Base-by-base conservation (phyloP, 164 flowering plant species). In the Chimonanthus salicifolius region DNA sequence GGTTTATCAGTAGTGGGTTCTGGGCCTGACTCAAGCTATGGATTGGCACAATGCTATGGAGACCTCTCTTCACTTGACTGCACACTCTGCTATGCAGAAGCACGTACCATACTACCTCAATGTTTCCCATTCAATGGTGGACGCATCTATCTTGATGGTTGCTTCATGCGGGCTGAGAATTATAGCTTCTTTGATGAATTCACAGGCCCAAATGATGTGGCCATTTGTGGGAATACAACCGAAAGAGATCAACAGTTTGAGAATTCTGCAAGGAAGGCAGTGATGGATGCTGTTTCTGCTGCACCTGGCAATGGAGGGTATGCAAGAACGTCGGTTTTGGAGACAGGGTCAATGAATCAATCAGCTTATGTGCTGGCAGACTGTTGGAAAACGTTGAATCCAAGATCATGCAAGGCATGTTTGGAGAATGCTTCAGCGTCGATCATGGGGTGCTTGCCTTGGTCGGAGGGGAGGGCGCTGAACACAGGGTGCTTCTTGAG, bases 401-500 rank as follows among this genome's bases (percentile, higher is more conserved):
- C 75, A 0, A 87, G 80, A 69, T 81, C 90, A 18, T 94, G 98
- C 75, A 80, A 74, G 73, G 84, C 84, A 0, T 94, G 98, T 67
- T 72, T 94, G 85, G 84, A 83, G 68, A 90, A 82, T 63, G 98
- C 97, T 0, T 85, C 92, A 7, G 75, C 82, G 0, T 86, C 90
- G 0, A 49, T 90, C 11, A 67, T 75, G 73, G 78, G 83, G n/a
- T 94, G 98, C 83, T 84, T 94, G 83, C 97, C 98, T 43, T 77
- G 84, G 85, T 86, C 94, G 0, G 97, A 91, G 70, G 98, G 97
- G 3, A 83, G 97, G 13, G 97, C 94, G 4, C 64, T 94, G 62
- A 67, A 87, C 72, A 88, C 97, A 0, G 98, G 98, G 0, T 94
- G 98, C 82, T 94, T 92, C 79, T 77, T 94, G 88, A 88, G 95